Base-by-base conservation (phyloP, 2,329 filamentous ascomycete genomes). In the Bipolaris zeicola region DNA sequence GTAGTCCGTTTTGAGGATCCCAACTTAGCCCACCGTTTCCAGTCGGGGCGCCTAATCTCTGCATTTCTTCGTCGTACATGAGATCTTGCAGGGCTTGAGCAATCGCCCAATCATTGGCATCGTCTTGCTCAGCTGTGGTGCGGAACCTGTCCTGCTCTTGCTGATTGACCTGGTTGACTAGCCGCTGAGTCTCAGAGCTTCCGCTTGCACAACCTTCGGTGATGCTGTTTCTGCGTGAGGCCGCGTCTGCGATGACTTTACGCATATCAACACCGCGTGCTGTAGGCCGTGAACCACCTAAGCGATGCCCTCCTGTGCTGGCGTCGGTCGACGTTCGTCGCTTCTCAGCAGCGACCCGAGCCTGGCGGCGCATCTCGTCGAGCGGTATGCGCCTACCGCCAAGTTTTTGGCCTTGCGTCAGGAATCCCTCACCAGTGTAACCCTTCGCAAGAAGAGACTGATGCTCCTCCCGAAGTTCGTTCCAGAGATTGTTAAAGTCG, bases 351-450 rank as follows among this genome's bases (percentile, higher is more conserved):
- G 90, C 87, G 11, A 83, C 85, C 48, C 91, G 85, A 28, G 92
- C 91, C 57, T 90, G 81, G 34, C 91, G 85, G 26, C 89, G 86
- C 55, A 89, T 88, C 76, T 96, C 93, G 18, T 89, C 81, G 56
- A 85, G 79, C n/a, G 73, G 71, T 42, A 91, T 81, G 39, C 78
- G 78, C 57, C 74, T 76, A 55, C 77, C 78, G 51, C 93, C 93
- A 0, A 97, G 83, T 10, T 85, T 85, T 14, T 86, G 85, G 1
- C 93, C 94, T 31, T 88, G 79, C 0, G 88, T 88, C 28, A 96
- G 79, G 77, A 97, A 97, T 0, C 90, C 90, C 75, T 96, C 92
- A 11, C 94, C 94, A 0, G 91, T 96, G 70, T 94, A 97, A 16
- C 94, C 94, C 72, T 94, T 95, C 56, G 86, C 79, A 10, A 87